Base-by-base conservation (phyloP, 768 basidiomycete genomes). In the Auriscalpium microsporum region DNA sequence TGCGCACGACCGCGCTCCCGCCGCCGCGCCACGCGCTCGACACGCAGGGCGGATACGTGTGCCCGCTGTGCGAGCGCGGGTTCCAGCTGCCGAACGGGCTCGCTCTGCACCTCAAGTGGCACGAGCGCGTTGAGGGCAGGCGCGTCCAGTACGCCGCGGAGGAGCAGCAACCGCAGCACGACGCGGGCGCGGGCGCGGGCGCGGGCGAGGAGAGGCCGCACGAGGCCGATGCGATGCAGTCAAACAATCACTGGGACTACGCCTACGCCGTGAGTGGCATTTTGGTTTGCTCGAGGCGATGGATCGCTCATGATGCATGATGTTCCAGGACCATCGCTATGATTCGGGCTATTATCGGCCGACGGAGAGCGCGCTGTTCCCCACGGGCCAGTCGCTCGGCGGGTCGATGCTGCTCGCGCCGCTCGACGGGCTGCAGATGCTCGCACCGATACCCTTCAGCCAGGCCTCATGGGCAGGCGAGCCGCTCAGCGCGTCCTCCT, bases 61-160 rank as follows among this genome's bases (percentile, higher is more conserved):
- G 59, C 34, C 59, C 52, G 23, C 59, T 53, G 28, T 61, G 59
- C 44, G 46, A 49, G 45, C 37, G 59, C 13, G 51, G 48, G 34
- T 61, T 61, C 45, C 46, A 55, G 44, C 51, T 61, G 35, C 58
- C 59, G 10, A 61, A 61, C 16, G 59, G 59, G 2, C 59, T 61
- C 33, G 57, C 59, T 13, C 55, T 61, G 51, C 59, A 61, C 19
- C 50, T 61, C 21, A 59, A 59, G 45, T 61, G 59, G 59, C 59
- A 61, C 51, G 57, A 60, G 37, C 59, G 59, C n/a, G 46, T 51
- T 16, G 53, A 37, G 1, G 23, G 11, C 23, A 44, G 38, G 19
- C 35, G n/a, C 11, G 35, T n/a, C 19, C 46, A 54, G 28, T 21
- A 3, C 21, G 21, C 2, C 21, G 28, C 28, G 4, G 28, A 28